Percentiles rank a stretch among this genome's conserved stretches.
These are phyloP conservation scores for Rhodotorula sp. DNA, from an alignment of 1,284 basidiomycete genomes.

Conservation along the genomic window DNA sequence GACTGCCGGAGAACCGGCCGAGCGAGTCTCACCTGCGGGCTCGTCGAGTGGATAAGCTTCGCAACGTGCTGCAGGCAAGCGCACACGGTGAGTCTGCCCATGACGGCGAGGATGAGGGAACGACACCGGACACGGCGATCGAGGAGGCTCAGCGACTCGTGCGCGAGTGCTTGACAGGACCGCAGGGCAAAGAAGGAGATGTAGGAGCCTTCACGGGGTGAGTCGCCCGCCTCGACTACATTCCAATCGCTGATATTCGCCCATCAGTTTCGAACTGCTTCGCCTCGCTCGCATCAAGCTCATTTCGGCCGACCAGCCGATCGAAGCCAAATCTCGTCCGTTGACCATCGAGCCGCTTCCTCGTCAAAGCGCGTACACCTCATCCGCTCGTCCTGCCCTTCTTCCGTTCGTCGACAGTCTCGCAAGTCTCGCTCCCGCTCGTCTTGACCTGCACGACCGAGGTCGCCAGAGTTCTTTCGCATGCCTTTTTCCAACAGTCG, in stretches of 20 bases:
- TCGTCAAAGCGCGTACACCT: background rate
- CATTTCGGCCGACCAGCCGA: background rate
- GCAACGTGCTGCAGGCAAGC: too few species aligned
- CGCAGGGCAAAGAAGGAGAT: background rate
- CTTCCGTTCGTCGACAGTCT: background rate
- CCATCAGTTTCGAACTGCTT: slow-evolving; percentile 13
- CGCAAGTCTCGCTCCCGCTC: background rate
- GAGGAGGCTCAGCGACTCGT: background rate
- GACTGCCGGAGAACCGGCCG: background rate
- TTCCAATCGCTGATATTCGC: background rate
- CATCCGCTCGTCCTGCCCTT: background rate
- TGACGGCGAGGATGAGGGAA: background rate
- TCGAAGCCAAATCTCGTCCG: background rate
- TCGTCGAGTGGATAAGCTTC: too few species aligned
- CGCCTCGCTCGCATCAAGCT: background rate
- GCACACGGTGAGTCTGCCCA: background rate
- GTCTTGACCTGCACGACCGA: too few species aligned
- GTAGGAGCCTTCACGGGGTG: slow-evolving; percentile 20
- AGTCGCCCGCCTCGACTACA: background rate
- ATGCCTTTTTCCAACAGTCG: background rate
- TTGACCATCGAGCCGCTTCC: background rate
- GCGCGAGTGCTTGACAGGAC: background rate
- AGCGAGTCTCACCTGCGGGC: too few species aligned
- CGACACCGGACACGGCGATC: background rate
- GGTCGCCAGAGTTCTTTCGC: too few species aligned